These are phyloP conservation scores for Barnettozyma botsteinii DNA, from an alignment of 805 yeast species.

Conservation along the genomic window DNA sequence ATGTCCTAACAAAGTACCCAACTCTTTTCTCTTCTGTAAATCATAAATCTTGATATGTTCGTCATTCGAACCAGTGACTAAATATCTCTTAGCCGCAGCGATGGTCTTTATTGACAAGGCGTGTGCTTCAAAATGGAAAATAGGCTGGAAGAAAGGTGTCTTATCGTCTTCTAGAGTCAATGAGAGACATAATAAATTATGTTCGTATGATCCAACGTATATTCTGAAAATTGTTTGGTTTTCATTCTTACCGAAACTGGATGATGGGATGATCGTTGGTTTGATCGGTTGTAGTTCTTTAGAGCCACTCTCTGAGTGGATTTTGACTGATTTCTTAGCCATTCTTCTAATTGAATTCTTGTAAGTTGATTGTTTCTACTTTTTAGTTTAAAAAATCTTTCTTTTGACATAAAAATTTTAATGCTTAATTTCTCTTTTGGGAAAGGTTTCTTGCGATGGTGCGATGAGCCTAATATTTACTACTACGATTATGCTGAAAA, in stretches of 20 bases:
- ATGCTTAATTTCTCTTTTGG: not conserved
- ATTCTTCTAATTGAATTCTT: not conserved
- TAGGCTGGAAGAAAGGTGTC: conserved; percentile 76
- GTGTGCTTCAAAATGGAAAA: conserved; percentile 95
- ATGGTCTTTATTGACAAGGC: conserved; percentile 79
- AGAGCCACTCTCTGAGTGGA: conserved; percentile 1
- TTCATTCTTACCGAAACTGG: not conserved
- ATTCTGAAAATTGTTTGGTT: conserved; percentile 53
- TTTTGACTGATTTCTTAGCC: conserved; percentile 12
- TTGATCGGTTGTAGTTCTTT: conserved; percentile 16
- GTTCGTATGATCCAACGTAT: conserved; percentile 94
- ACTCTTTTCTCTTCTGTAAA: conserved; percentile 85
- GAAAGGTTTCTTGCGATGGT: not conserved
- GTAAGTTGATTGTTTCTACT: not conserved
- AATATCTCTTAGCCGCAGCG: conserved; percentile 74
- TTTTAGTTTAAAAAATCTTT: not conserved
- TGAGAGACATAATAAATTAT: conserved; percentile 80
- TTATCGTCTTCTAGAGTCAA: conserved; percentile 47
- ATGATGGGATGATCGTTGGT: conserved; percentile 22
- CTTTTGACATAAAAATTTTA: conserved; percentile 8
- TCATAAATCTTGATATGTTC: conserved; percentile 94
- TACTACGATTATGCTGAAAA: not conserved
- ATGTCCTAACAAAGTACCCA: conserved; percentile 86
- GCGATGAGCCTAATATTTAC: conserved; percentile 5
- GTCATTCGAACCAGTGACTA: conserved; percentile 93